Conservation (phyloP, 768 basidiomycete species). For the Tephrocybe rancida region DNA sequence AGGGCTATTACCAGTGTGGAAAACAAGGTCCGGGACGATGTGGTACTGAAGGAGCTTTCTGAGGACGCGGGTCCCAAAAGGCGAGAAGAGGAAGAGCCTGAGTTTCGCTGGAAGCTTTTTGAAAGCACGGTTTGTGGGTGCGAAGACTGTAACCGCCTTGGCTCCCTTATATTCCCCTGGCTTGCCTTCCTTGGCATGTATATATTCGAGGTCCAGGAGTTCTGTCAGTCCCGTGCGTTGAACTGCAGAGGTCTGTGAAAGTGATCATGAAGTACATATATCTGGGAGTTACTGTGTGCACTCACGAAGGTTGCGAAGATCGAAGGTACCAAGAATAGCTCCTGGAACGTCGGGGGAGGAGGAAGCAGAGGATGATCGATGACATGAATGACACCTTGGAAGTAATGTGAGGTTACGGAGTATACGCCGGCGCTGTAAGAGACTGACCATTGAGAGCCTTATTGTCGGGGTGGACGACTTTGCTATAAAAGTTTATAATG, state of each 20-base stretch:
- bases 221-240: constrained; percentile 51
- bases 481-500: constrained; percentile 52
- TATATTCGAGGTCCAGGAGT: constrained; percentile 47
- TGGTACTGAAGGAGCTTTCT: constrained; percentile 63
- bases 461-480: constrained; percentile 41
- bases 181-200: constrained; percentile 33
- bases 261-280: not conserved
- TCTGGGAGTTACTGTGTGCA: not conserved
- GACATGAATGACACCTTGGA: constrained; percentile 50
- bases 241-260: constrained; percentile 52
- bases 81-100: constrained; percentile 59
- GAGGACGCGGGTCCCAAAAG: constrained; percentile 51
- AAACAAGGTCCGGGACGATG: constrained; percentile 47
- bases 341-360: constrained; percentile 52
- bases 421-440: not conserved
- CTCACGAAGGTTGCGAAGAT: constrained; percentile 53
- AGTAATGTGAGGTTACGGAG: not conserved
- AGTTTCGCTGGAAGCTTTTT: constrained; percentile 50
- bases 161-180: constrained; percentile 46
- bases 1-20: constrained; percentile 46
- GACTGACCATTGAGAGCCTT: constrained; percentile 53
- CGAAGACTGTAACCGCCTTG: constrained; percentile 54
- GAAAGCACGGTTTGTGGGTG: constrained; percentile 53
- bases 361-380: constrained; percentile 58
- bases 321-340: constrained; percentile 42